Evolutionary conservation across 2,329 filamentous ascomycete genomes (phyloP).

Genomic region (Neopestalotiopsis clavispora): DNA sequence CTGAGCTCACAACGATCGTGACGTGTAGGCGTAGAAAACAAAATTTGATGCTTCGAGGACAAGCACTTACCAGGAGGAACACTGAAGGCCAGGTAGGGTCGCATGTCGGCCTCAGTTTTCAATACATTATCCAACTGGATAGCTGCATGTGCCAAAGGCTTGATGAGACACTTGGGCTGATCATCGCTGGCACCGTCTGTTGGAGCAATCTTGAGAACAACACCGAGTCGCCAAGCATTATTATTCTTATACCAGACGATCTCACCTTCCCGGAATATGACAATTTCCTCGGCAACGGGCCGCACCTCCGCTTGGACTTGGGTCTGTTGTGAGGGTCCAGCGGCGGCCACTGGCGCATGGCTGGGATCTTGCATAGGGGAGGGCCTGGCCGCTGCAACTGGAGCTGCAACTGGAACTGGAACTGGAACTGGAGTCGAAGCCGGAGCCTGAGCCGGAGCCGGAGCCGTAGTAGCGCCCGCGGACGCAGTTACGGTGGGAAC

Average conservation of each 20-base stretch:
- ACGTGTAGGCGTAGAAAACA: neutral
- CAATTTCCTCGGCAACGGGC: constrained; percentile 21
- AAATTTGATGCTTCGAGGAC: neutral
- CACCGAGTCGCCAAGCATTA: constrained; percentile 52
- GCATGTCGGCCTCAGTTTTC: constrained; percentile 47
- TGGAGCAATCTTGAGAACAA: constrained; percentile 36
- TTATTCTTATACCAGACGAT: constrained; percentile 56
- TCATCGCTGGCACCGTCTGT: neutral
- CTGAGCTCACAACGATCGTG: neutral
- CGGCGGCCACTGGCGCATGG: neutral
- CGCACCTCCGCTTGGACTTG: neutral
- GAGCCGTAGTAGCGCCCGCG: constrained; percentile 1
- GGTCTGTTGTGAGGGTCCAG: neutral
- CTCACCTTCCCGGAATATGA: constrained; percentile 53
- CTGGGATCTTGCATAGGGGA: constrained; percentile 17
- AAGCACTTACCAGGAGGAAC: constrained; percentile 41
- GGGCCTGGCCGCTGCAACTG: neutral
- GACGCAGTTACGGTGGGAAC: neutral
- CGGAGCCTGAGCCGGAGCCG: neutral
- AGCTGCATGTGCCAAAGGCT: constrained; percentile 39
- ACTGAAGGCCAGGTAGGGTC: constrained; percentile 57
- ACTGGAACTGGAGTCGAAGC: neutral
- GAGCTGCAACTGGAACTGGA: neutral
- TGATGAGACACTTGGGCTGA: constrained; percentile 18
- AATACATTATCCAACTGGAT: constrained; percentile 43